Conservation (phyloP, 2,329 filamentous ascomycete genomes). For the Phyllosticta capitalensis region DNA sequence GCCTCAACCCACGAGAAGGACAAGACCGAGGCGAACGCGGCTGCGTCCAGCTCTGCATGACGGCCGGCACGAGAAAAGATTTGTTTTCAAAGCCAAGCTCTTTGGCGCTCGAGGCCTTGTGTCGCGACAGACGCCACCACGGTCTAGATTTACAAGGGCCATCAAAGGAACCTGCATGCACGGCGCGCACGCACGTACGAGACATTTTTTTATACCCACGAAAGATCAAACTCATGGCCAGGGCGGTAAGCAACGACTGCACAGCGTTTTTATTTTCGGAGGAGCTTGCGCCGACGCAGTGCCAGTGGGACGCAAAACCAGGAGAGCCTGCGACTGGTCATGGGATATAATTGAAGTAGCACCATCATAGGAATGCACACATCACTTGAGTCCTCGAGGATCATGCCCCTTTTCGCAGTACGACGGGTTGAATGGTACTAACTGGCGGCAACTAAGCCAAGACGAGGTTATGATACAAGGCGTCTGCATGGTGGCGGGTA, state of each 20-base stretch:
- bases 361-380: neutral
- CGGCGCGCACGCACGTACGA: neutral
- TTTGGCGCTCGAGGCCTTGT: neutral
- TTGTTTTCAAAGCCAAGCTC: neutral
- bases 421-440: neutral
- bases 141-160: neutral
- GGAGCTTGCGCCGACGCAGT: neutral
- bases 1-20: slow-evolving; percentile 27
- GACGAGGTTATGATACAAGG: neutral
- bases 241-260: neutral
- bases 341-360: neutral
- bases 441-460: neutral
- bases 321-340: neutral
- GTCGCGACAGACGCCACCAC: neutral
- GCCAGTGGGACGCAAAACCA: too few species aligned
- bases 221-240: neutral
- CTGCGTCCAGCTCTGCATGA: slow-evolving; percentile 5
- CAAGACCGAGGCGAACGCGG: slow-evolving; percentile 11
- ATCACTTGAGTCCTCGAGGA: neutral
- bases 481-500: neutral
- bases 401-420: neutral
- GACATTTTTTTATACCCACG: neutral
- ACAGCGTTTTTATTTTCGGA: neutral
- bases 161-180: neutral
- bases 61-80: neutral